Base-by-base conservation (phyloP, 2,329 filamentous ascomycete genomes). In the Aspergillus hiratsukae region DNA sequence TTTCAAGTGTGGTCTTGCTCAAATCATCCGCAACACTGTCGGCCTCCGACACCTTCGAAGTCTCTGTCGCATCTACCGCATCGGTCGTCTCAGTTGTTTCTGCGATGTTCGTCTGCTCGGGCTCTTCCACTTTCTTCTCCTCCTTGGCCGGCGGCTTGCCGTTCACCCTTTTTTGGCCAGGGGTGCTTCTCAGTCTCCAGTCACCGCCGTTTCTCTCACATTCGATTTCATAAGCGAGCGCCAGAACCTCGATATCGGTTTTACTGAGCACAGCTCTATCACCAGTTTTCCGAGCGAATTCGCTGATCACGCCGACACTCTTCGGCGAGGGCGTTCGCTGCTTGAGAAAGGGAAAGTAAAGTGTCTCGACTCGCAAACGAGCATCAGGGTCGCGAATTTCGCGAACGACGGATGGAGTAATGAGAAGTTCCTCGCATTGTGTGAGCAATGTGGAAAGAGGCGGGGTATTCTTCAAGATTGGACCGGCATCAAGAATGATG, bases 201-300 rank as follows among this genome's bases (percentile, higher is more conserved):
- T 96, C 87, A 1, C 92, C 92, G n/a, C 87, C 85, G 70, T 96
- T 95, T 57, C 87, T 81, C 78, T 97, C 92, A 66, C 90, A 89
- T 67, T 97, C 93, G n/a, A 97, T 72, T 72, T 99, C 94, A 72
- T 97, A 97, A 1, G 91, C 89, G 55, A 99, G 78, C 8, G 93
- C 94, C 68, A 97, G 79, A 43, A 99, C 83, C 64, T 95, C 89
- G 58, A 97, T 79, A 85, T 99, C 94, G 1, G 91, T 89, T 69
- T 83, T 86, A 75, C 92, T 97, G 57, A 99, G 78, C 0, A 97
- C 93, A 10, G 88, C 84, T 60, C 92, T 81, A 72, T 99, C 94
- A 54, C 94, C 94, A 0, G 94, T 97, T 71, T 86, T 88, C 54
- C 90, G 84, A 48, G 94, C 90, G 78, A 97, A 97, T 56, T 90